Percentiles rank a stretch among this genome's conserved stretches.
Conservation (phyloP, 176 grass and related monocot genomes). For the Carex scoparia region DNA sequence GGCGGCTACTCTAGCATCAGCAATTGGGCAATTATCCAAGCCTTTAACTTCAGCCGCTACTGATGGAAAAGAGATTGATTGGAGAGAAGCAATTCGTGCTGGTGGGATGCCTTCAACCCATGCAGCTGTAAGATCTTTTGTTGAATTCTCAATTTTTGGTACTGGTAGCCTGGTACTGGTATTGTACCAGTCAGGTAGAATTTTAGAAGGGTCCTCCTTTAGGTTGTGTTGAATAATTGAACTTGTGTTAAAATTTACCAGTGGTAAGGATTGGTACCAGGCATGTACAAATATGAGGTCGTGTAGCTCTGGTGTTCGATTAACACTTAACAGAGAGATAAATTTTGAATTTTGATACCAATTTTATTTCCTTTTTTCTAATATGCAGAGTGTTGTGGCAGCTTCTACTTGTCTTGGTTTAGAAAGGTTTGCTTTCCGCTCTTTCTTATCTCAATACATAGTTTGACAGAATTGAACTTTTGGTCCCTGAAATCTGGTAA, state of each 20-base stretch:
- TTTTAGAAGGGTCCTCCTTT: not conserved
- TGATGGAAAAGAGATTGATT: constrained; percentile 37
- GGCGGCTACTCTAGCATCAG: constrained; percentile 41
- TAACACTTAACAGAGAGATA: not conserved
- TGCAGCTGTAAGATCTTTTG: constrained; percentile 54
- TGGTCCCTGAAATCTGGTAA: not conserved
- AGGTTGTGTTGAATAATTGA: not conserved
- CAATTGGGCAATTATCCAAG: constrained; percentile 72
- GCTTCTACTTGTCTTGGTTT: constrained; percentile 62
- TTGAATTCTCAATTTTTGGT: not conserved
- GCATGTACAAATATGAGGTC: not conserved
- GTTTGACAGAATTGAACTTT: not conserved
- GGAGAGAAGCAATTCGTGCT: constrained; percentile 40
- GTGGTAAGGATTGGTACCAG: not conserved
- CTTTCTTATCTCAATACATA: not conserved
- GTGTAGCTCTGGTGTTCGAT: not conserved
- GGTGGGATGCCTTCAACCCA: constrained; percentile 96
- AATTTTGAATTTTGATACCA: not conserved
- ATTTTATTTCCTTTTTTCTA: constrained; percentile 3
- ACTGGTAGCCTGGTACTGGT: not conserved
- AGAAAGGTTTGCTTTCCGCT: constrained; percentile 59
- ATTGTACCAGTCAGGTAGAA: not conserved
- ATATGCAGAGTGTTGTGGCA: constrained; percentile 54
- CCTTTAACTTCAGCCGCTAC: constrained; percentile 45
- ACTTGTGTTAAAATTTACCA: not conserved